A percentile compares a stretch with the other conserved stretches of the same genome.
Evolutionary conservation across 2,329 filamentous ascomycete genomes (phyloP).

Genomic region (Trichoderma gracile): DNA sequence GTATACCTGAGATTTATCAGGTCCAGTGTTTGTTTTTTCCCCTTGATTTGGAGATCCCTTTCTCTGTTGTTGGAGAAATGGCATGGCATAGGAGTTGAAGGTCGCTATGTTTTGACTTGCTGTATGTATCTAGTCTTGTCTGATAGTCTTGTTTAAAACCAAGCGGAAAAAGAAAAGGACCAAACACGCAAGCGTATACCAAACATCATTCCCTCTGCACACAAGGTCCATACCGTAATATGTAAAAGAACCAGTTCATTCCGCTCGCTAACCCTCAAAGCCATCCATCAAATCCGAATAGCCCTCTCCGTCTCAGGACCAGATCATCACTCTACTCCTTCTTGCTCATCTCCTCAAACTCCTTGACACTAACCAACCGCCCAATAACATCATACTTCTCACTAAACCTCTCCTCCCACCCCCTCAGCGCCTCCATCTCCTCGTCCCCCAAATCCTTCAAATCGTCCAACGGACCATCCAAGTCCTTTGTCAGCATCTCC

Average conservation of each 20-base stretch:
- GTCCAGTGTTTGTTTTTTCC: background rate
- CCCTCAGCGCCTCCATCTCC: conserved; percentile 78
- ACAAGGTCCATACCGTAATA: too few species aligned
- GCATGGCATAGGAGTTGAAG: conserved; percentile 22
- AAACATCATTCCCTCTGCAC: too few species aligned
- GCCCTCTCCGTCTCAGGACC: background rate
- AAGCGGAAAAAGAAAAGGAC: background rate
- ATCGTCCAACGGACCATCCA: conserved; percentile 79
- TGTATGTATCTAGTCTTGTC: background rate
- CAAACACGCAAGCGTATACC: background rate
- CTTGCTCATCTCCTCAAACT: conserved; percentile 35
- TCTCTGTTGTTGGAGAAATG: conserved; percentile 21
- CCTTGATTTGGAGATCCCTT: too few species aligned
- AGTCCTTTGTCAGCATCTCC: conserved; percentile 90
- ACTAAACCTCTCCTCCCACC: conserved; percentile 90
- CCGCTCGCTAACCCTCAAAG: too few species aligned
- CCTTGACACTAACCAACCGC: conserved; percentile 64
- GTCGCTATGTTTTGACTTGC: conserved; percentile 22
- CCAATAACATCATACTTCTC: conserved; percentile 97
- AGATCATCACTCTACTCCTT: conserved; percentile 11
- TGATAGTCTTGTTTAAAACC: background rate
- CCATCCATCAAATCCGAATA: too few species aligned
- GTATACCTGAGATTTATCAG: background rate
- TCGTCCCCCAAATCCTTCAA: conserved; percentile 71
- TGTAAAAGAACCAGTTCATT: too few species aligned